Evolutionary conservation across 2,329 filamentous ascomycete genomes (phyloP), one percentile per base, ranked within the genome.

Genomic region (Paecilomyces niveus): DNA sequence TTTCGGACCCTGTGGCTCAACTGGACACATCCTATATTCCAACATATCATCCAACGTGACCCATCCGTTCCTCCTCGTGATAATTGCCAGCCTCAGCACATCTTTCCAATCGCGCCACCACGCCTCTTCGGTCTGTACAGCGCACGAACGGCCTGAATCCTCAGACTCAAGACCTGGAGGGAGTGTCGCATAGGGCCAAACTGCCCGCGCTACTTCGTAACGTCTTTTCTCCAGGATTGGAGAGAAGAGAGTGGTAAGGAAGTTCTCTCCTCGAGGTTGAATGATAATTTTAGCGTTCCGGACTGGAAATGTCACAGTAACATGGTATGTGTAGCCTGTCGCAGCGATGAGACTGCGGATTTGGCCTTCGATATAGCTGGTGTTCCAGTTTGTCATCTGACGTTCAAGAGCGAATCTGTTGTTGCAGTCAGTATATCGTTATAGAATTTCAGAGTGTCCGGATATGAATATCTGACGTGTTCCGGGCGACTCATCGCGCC

Each of bases 41-140:
- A 58, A 49, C 31, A 62, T 53, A 60, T 60, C 60, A 54, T 62
- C 58, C 35, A 62, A 9, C 13, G 60, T 57, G 10, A 62, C 54
- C 60, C 60, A 62, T 18, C 59, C 59, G 33, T 54, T 35, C 26
- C 56, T 55, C 49, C 58, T 62, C 32, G 45, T 60, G 10, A 62
- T 31, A 18, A 62, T 57, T 2, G 60, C 56, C 52, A 53, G 54
- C n/a, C 56, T 53, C 51, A 62, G 18, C 33, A 58, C 54, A 53
- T 62, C 60, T 54, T 63, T 57, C 67, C 67, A 69, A 29, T 67
- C 65, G 13, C 60, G 59, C 65, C 66, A 69, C 67, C 67, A 68
- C 50, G 61, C 61, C 49, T 68, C 60, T 32, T 62, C 60, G n/a
- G 32, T 60, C 35, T 62, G 60, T 18, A 60, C 60, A 4, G 59